phyloP scores from a whole-genome alignment of 768 basidiomycete genomes.

The Lyophyllum decastes region DNA sequence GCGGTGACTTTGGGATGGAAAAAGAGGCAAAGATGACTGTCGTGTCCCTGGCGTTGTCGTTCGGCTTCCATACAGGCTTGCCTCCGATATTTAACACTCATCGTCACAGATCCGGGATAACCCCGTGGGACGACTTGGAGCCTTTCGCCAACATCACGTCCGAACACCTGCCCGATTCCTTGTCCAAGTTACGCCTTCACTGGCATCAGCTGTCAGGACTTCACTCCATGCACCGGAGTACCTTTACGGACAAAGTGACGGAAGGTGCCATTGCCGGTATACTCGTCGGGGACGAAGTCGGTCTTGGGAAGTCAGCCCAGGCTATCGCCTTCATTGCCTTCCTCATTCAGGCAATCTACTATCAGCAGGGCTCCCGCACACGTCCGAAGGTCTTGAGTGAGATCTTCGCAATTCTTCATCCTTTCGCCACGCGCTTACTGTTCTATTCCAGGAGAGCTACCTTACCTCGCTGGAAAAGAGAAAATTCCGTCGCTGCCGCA shows the following conservation, averaged over 20 bases:
- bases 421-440: neutral
- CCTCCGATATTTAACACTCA: conserved; percentile 23
- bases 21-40: conserved; percentile 1
- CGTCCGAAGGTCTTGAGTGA: conserved; percentile 4
- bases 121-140: conserved; percentile 17
- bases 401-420: neutral
- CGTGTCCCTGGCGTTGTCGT: neutral
- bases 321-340: conserved; percentile 19
- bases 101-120: conserved; percentile 19
- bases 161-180: neutral
- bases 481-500: conserved; percentile 13
- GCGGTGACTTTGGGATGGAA: conserved; percentile 9
- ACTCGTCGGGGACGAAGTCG: conserved; percentile 30
- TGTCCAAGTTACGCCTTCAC: conserved; percentile 13
- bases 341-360: conserved; percentile 11
- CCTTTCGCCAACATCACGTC: neutral
- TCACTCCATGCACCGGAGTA: conserved; percentile 18
- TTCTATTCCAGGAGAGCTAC: neutral
- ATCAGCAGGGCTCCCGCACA: neutral
- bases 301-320: conserved; percentile 32
- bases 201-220: conserved; percentile 30
- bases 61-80: conserved; percentile 20
- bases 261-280: conserved; percentile 6
- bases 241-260: conserved; percentile 13
- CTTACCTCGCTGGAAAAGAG: neutral